A percentile compares a stretch with the other conserved stretches of the same genome.
Evolutionary conservation across 192 early-diverging fungal genomes (phyloP).

Genomic region (Backusella psychrophila): DNA sequence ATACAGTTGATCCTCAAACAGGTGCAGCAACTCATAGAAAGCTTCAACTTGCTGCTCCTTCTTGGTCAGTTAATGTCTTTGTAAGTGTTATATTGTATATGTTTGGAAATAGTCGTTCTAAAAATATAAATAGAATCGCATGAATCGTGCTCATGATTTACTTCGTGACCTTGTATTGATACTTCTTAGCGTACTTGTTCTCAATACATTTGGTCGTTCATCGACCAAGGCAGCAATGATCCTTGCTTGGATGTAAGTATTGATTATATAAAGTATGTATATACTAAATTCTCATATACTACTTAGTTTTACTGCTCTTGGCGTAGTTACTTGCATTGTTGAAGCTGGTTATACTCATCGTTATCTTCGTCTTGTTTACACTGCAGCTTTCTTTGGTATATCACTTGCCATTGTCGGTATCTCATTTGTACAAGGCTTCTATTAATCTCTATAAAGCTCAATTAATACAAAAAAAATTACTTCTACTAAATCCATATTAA

Average conservation of each 20-base stretch:
- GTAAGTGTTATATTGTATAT: conserved; percentile 11
- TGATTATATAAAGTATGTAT: neutral
- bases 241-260: conserved; percentile 39
- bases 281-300: neutral
- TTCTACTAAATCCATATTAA: neutral
- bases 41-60: neutral
- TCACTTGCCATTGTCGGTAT: conserved; percentile 24
- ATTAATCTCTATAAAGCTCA: neutral
- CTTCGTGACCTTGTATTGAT: conserved; percentile 35
- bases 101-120: neutral
- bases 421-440: conserved; percentile 22
- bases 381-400: conserved; percentile 20
- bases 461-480: neutral
- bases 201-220: conserved; percentile 39
- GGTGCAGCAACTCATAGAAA: neutral
- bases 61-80: conserved; percentile 8
- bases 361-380: conserved; percentile 19
- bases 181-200: conserved; percentile 27
- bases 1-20: neutral
- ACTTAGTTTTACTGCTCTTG: conserved; percentile 27
- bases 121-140: conserved; percentile 13
- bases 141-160: conserved; percentile 27
- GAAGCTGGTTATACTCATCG: conserved; percentile 18
- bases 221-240: conserved; percentile 32
- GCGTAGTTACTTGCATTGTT: conserved; percentile 10